Conservation (phyloP, 148 eudicot genomes). For the Vaccinium macrocarpon region DNA sequence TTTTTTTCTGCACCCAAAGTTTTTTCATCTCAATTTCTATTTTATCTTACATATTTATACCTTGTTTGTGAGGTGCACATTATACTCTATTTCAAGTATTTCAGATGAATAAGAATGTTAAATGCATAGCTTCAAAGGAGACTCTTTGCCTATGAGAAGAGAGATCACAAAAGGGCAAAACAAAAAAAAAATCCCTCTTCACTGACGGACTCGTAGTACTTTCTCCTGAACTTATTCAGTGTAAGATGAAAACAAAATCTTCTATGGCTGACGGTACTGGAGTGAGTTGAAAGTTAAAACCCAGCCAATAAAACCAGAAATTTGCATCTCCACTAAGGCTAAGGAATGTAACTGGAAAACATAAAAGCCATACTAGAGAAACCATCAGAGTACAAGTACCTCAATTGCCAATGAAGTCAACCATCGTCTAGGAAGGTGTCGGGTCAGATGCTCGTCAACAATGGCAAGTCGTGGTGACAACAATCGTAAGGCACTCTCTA, state of each 20-base stretch:
- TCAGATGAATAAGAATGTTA: not conserved
- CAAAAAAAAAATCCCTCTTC: not conserved
- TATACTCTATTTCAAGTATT: not conserved
- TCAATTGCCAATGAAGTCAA: slow-evolving; percentile 73
- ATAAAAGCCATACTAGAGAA: not conserved
- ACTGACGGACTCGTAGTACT: not conserved
- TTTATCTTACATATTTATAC: not conserved
- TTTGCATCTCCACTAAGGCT: not conserved
- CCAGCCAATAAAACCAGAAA: not conserved
- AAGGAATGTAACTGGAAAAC: not conserved
- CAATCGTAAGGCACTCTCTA: slow-evolving; percentile 76
- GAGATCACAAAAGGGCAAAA: not conserved
- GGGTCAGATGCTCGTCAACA: slow-evolving; percentile 81
- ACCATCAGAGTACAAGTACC: slow-evolving; percentile 45
- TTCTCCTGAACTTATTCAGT: not conserved
- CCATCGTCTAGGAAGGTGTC: slow-evolving; percentile 79
- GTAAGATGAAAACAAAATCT: not conserved
- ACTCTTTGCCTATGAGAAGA: not conserved
- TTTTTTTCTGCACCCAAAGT: not conserved
- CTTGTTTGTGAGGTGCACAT: not conserved
- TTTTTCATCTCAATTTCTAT: not conserved
- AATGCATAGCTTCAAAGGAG: not conserved
- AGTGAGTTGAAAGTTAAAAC: not conserved
- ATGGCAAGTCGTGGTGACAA: slow-evolving; percentile 89
- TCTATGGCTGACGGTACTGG: not conserved